Percentiles rank a stretch among this genome's conserved stretches.
Evolutionary conservation across 1,284 basidiomycete species (phyloP).

Genomic region (Boletus smithii): DNA sequence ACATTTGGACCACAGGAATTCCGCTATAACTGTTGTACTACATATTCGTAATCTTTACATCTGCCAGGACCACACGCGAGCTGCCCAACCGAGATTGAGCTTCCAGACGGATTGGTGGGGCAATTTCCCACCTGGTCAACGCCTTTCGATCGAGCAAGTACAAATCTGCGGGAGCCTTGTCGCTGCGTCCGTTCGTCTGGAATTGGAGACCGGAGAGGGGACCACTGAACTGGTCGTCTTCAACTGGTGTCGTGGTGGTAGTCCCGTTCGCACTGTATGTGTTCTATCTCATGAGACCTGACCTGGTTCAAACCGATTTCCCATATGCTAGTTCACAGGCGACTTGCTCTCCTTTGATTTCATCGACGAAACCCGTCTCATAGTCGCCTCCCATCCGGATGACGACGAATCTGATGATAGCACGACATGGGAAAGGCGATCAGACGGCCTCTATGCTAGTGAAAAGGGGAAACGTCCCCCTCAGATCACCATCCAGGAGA

Average conservation of each 20-base stretch:
- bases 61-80: constrained; percentile 28
- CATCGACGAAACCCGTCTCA: constrained; percentile 26
- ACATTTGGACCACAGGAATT: constrained; percentile 18
- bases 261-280: constrained; percentile 29
- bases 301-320: background rate
- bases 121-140: constrained; percentile 32
- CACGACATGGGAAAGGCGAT: constrained; percentile 28
- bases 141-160: constrained; percentile 31
- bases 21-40: constrained; percentile 26
- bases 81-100: constrained; percentile 26
- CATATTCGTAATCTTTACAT: constrained; percentile 30
- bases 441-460: constrained; percentile 32
- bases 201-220: constrained; percentile 34
- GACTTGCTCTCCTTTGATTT: constrained; percentile 35
- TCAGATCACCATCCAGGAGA: constrained; percentile 30
- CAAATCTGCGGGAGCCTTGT: constrained; percentile 30
- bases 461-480: constrained; percentile 34
- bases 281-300: background rate
- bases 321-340: constrained; percentile 24
- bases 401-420: constrained; percentile 35
- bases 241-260: constrained; percentile 28
- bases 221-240: constrained; percentile 32
- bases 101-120: constrained; percentile 38
- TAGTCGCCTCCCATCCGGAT: constrained; percentile 32
- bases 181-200: constrained; percentile 30